Evolutionary conservation across 2,329 filamentous ascomycete species (phyloP).

Genomic region (Fusarium sp.): DNA sequence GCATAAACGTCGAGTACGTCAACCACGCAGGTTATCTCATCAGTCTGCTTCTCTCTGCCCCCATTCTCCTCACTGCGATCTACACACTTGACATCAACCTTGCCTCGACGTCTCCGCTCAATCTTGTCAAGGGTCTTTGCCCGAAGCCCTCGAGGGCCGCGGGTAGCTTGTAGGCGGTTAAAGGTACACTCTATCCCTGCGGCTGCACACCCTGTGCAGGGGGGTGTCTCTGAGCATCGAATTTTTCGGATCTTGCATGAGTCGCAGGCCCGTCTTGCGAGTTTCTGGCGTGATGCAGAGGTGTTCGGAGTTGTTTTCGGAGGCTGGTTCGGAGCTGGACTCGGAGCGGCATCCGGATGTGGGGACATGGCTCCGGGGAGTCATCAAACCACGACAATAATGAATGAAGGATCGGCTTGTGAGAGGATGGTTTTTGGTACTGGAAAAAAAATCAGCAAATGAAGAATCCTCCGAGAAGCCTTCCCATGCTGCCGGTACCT

Average conservation of each 20-base stretch:
- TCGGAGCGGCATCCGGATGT: slow-evolving; percentile 21
- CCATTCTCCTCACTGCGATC: slow-evolving; percentile 14
- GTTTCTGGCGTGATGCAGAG: slow-evolving; percentile 30
- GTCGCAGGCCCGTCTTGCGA: slow-evolving; percentile 58
- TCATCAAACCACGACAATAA: neutral
- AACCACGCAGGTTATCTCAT: slow-evolving; percentile 45
- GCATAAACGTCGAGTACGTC: slow-evolving; percentile 58
- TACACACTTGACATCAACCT: neutral
- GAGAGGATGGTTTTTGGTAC: neutral
- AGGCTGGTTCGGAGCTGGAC: slow-evolving; percentile 14
- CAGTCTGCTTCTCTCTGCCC: slow-evolving; percentile 10
- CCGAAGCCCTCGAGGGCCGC: slow-evolving; percentile 60
- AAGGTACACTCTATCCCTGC: slow-evolving; percentile 64
- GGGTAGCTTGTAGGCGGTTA: slow-evolving; percentile 55
- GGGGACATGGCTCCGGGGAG: slow-evolving; percentile 28
- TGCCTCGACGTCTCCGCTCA: slow-evolving; percentile 37
- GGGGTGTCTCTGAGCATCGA: slow-evolving; percentile 60
- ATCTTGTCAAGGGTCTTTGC: slow-evolving; percentile 59
- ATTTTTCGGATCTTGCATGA: slow-evolving; percentile 66
- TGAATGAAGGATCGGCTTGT: neutral
- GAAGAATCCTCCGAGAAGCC: slow-evolving; percentile 1
- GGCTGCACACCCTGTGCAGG: slow-evolving; percentile 59
- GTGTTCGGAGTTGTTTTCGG: slow-evolving; percentile 33
- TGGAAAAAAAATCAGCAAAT: slow-evolving; percentile 13
- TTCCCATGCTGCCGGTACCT: slow-evolving; percentile 20